Evolutionary conservation across 371 early-diverging fungal species (phyloP).

Genomic region (Choanephora cucurbitarum): DNA sequence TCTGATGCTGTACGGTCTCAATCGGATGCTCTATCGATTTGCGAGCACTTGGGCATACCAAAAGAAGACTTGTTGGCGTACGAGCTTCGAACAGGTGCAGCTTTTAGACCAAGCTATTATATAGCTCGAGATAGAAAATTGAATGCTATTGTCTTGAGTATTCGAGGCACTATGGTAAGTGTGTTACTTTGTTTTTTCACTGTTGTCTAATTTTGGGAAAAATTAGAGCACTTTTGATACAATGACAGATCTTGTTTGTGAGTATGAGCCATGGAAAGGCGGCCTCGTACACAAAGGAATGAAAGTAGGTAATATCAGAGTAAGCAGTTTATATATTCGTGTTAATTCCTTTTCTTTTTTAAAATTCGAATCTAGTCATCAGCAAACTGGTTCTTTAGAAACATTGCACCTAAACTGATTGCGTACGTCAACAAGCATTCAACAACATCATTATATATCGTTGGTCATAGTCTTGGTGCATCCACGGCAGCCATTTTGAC

Average conservation of each 20-base stretch:
- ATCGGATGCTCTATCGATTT: constrained; percentile 66
- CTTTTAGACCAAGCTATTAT: constrained; percentile 78
- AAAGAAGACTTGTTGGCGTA: constrained; percentile 72
- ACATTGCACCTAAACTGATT: constrained; percentile 68
- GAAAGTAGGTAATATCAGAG: constrained; percentile 32
- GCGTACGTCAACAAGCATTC: constrained; percentile 65
- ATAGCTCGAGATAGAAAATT: constrained; percentile 67
- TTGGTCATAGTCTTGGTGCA: constrained; percentile 81
- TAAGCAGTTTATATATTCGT: neutral
- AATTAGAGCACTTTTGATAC: constrained; percentile 73
- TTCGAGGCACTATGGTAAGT: constrained; percentile 79
- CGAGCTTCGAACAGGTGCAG: constrained; percentile 65
- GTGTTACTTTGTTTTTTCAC: neutral
- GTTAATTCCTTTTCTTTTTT: neutral
- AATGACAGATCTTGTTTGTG: constrained; percentile 81
- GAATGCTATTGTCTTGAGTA: constrained; percentile 70
- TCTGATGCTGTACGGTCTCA: constrained; percentile 65
- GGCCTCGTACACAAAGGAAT: constrained; percentile 83
- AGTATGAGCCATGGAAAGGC: constrained; percentile 83
- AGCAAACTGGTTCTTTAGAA: constrained; percentile 72
- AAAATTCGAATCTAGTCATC: constrained; percentile 37
- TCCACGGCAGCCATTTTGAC: constrained; percentile 74
- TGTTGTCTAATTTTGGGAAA: neutral
- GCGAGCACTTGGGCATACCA: constrained; percentile 65
- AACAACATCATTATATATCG: constrained; percentile 58